Conservation (phyloP, 306 rosid species). For the Rosa chinensis region DNA sequence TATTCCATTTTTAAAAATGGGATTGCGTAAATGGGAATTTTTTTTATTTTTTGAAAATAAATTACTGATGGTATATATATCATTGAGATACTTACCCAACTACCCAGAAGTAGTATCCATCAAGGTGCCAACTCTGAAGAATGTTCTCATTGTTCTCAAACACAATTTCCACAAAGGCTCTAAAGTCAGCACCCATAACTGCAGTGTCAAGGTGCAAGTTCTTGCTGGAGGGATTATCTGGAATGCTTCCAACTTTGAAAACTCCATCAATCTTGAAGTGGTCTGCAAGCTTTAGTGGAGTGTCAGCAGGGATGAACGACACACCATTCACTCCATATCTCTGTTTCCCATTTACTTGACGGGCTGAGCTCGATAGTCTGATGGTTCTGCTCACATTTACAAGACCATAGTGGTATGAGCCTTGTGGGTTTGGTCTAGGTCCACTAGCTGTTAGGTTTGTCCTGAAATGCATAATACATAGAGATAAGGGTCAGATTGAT, state of each 20-base stretch:
- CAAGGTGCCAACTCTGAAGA: constrained; percentile 75
- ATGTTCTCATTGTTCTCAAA: constrained; percentile 73
- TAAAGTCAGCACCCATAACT: constrained; percentile 81
- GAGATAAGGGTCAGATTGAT: background rate
- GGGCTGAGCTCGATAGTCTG: constrained; percentile 61
- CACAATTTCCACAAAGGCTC: constrained; percentile 80
- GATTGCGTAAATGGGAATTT: background rate
- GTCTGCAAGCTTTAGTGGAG: constrained; percentile 90
- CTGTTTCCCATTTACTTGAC: constrained; percentile 63
- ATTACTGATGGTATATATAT: background rate
- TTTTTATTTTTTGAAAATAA: background rate
- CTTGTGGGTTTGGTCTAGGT: constrained; percentile 96
- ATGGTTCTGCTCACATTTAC: constrained; percentile 70
- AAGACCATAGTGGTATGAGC: constrained; percentile 88
- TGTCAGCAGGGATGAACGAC: constrained; percentile 65
- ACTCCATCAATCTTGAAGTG: constrained; percentile 74
- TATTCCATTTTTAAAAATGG: background rate
- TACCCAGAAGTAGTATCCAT: constrained; percentile 94
- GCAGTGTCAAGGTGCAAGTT: constrained; percentile 72
- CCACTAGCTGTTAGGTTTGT: constrained; percentile 93
- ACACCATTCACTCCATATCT: constrained; percentile 85
- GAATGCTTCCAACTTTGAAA: constrained; percentile 70
- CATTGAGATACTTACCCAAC: constrained; percentile 64
- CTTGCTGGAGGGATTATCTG: constrained; percentile 50
- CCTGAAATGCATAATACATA: constrained; percentile 36